A percentile compares a stretch with the other conserved stretches of the same genome.
phyloP scores from a whole-genome alignment of 345 rosid species.

The Camelina laxa region DNA sequence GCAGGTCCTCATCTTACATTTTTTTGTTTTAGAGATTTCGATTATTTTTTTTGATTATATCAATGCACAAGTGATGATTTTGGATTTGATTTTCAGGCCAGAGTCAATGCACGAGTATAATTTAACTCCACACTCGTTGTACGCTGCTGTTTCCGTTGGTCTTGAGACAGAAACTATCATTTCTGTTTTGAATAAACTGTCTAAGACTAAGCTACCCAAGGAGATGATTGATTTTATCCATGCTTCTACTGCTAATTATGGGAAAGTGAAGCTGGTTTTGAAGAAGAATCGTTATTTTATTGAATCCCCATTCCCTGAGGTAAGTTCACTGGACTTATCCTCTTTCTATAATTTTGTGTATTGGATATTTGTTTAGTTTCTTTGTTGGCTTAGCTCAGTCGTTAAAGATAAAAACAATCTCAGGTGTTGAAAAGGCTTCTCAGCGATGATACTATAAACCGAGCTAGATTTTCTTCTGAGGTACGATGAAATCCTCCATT shows the following conservation, averaged over 20 bases:
- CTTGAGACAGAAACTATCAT: constrained; percentile 90
- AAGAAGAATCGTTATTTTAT: constrained; percentile 87
- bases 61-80: background rate
- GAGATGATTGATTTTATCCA: constrained; percentile 87
- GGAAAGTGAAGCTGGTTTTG: constrained; percentile 96
- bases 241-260: constrained; percentile 93
- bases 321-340: constrained; percentile 41
- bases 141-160: constrained; percentile 97
- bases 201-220: constrained; percentile 89
- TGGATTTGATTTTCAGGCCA: constrained; percentile 58
- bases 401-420: constrained; percentile 6
- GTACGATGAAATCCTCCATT: constrained; percentile 50
- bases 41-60: no score
- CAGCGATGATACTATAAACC: constrained; percentile 65
- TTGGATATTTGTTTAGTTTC: constrained; percentile 8
- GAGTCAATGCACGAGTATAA: constrained; percentile 98
- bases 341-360: constrained; percentile 1
- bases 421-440: constrained; percentile 89
- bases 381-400: background rate
- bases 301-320: constrained; percentile 97
- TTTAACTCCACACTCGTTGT: constrained; percentile 90
- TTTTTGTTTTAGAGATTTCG: no score
- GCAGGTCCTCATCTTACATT: constrained; percentile 62
- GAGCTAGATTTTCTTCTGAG: constrained; percentile 75
- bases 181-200: constrained; percentile 82